These are phyloP conservation scores for Fusarium xyrophilum DNA, from an alignment of 2,329 filamentous ascomycete species.

Conservation along the genomic window DNA sequence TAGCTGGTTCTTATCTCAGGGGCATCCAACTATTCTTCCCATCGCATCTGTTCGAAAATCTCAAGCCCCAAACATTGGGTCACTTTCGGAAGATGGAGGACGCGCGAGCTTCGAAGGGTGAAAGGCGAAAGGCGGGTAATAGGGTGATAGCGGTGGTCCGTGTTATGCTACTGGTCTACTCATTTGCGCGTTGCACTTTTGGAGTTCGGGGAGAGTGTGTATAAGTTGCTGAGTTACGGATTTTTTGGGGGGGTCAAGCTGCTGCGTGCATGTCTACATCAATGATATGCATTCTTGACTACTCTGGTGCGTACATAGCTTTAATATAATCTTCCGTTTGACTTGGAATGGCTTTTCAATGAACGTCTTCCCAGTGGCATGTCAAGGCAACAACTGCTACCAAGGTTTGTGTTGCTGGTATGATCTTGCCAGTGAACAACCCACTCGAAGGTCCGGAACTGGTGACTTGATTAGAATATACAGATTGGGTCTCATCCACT, in stretches of 20 bases:
- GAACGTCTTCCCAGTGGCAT: background rate
- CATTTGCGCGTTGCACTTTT: background rate
- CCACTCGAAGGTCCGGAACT: background rate
- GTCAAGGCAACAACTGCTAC: background rate
- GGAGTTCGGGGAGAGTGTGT: no score
- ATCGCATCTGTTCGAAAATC: background rate
- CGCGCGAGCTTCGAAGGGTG: background rate
- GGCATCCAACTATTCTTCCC: background rate
- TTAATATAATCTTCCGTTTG: background rate
- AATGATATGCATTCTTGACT: background rate
- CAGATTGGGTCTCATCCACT: background rate
- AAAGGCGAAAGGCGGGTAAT: background rate
- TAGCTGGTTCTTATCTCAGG: background rate
- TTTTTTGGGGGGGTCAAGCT: background rate
- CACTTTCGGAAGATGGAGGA: background rate
- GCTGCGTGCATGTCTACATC: background rate
- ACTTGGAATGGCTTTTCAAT: background rate
- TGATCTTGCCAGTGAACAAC: background rate
- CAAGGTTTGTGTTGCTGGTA: background rate
- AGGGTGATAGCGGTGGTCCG: background rate
- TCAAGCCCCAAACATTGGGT: background rate
- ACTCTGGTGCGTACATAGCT: background rate
- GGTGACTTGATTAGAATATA: background rate
- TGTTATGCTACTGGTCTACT: no score
- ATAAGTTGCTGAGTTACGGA: background rate